A percentile compares a stretch with the other conserved stretches of the same genome.
These are phyloP conservation scores for Trypanosomatidae sp. DNA, from an alignment of 208 protist species.

Conservation along the genomic window DNA sequence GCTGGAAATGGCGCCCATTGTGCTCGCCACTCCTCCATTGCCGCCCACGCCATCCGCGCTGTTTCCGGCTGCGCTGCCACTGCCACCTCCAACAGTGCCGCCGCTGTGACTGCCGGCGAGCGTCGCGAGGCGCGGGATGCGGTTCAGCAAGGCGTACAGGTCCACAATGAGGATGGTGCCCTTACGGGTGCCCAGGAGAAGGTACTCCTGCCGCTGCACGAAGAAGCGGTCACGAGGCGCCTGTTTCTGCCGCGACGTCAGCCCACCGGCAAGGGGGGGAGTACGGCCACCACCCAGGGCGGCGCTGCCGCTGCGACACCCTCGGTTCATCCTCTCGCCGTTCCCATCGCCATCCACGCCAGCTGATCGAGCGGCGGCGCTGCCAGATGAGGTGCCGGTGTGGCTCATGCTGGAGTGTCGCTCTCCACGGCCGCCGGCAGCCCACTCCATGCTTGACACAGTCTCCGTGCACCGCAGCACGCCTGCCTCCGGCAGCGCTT, in stretches of 20 bases:
- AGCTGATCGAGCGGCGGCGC: neutral
- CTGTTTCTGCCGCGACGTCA: neutral
- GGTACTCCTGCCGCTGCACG: slow-evolving; percentile 32
- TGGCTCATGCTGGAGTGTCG: slow-evolving; percentile 16
- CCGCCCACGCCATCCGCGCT: slow-evolving; percentile 2
- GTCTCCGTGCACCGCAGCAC: slow-evolving; percentile 53
- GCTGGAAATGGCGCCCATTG: neutral
- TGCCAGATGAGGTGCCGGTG: slow-evolving; percentile 10
- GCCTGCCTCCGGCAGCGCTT: slow-evolving; percentile 59
- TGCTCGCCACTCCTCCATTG: neutral
- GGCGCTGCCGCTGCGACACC: neutral
- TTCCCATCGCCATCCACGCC: neutral
- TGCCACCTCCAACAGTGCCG: neutral
- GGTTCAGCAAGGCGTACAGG: slow-evolving; percentile 28
- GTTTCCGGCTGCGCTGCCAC: slow-evolving; percentile 4
- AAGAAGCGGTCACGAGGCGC: slow-evolving; percentile 6
- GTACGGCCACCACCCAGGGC: neutral
- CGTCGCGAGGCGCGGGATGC: slow-evolving; percentile 29
- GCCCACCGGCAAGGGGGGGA: neutral
- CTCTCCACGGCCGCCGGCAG: slow-evolving; percentile 30
- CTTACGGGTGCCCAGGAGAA: slow-evolving; percentile 45
- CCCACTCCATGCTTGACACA: slow-evolving; percentile 66
- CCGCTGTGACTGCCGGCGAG: neutral
- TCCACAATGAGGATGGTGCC: slow-evolving; percentile 36
- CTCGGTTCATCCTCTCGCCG: neutral